These are phyloP conservation scores for Lactarius deliciosus DNA, from an alignment of 768 basidiomycete species.

Conservation along the genomic window DNA sequence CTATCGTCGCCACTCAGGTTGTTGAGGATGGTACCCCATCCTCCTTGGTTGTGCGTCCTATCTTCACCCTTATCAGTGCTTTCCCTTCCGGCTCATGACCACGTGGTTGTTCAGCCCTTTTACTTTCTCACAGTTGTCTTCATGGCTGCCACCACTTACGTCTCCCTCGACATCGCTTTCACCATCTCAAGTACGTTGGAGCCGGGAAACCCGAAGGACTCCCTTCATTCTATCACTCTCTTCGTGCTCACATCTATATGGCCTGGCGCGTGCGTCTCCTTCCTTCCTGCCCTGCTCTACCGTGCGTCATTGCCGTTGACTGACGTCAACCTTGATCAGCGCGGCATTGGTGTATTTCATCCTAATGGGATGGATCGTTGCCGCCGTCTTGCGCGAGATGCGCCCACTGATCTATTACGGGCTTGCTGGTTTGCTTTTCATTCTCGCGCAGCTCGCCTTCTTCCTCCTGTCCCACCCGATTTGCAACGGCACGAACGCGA, in stretches of 20 bases:
- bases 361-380: slow-evolving; percentile 80
- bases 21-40: slow-evolving; percentile 88
- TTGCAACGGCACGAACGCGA: slow-evolving; percentile 62
- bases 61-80: slow-evolving; percentile 5
- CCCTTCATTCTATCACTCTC: slow-evolving; percentile 66
- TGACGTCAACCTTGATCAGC: slow-evolving; percentile 37
- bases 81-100: background rate
- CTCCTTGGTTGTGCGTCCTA: slow-evolving; percentile 57
- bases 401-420: slow-evolving; percentile 80
- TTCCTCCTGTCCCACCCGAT: slow-evolving; percentile 78
- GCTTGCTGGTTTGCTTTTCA: slow-evolving; percentile 71
- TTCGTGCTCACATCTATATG: slow-evolving; percentile 81
- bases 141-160: slow-evolving; percentile 75
- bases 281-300: background rate
- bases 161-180: slow-evolving; percentile 79
- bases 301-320: slow-evolving; percentile 1
- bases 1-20: slow-evolving; percentile 79
- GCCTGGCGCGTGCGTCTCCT: slow-evolving; percentile 64
- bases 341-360: slow-evolving; percentile 67
- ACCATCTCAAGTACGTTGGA: slow-evolving; percentile 62
- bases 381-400: slow-evolving; percentile 71
- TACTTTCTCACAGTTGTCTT: slow-evolving; percentile 53
- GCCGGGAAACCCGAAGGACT: slow-evolving; percentile 53
- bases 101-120: slow-evolving; percentile 52
- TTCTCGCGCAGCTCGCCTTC: slow-evolving; percentile 78